These are phyloP conservation scores for Nemania abortiva DNA, from an alignment of 2,329 filamentous ascomycete species.

Conservation along the genomic window DNA sequence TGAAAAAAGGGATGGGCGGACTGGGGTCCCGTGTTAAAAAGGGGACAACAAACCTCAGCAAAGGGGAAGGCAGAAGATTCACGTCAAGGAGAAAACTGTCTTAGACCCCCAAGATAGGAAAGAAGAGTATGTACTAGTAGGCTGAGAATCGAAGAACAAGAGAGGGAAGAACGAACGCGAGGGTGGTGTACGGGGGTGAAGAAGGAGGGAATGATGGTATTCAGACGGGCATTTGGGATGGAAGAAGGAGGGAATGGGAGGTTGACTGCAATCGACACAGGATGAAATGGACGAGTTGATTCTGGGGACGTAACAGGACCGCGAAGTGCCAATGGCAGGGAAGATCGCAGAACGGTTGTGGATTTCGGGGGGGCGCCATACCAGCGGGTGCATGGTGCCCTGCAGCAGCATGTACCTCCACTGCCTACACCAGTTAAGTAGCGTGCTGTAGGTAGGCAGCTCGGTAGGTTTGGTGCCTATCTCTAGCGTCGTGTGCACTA, in stretches of 20 bases:
- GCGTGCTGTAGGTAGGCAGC: conserved; percentile 2
- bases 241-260: conserved; percentile 49
- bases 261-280: conserved; percentile 43
- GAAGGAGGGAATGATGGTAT: conserved; percentile 48
- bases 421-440: not conserved
- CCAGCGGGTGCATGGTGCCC: conserved; percentile 35
- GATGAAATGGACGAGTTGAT: conserved; percentile 40
- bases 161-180: conserved; percentile 48
- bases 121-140: conserved; percentile 49
- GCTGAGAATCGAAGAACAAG: conserved; percentile 48
- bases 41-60: conserved; percentile 39
- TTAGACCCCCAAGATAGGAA: conserved; percentile 33
- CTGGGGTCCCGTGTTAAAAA: conserved; percentile 37
- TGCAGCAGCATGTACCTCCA: conserved; percentile 28
- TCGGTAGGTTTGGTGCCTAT: conserved; percentile 15
- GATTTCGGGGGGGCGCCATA: conserved; percentile 33
- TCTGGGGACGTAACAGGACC: conserved; percentile 40
- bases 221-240: conserved; percentile 49
- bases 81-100: conserved; percentile 45
- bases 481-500: not conserved
- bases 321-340: conserved; percentile 41
- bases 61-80: conserved; percentile 40
- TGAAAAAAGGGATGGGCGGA: conserved; percentile 42
- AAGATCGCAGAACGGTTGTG: conserved; percentile 34
- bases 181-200: conserved; percentile 44